Evolutionary conservation across 345 rosid species (phyloP).

Genomic region (Xanthoceras sorbifolium): DNA sequence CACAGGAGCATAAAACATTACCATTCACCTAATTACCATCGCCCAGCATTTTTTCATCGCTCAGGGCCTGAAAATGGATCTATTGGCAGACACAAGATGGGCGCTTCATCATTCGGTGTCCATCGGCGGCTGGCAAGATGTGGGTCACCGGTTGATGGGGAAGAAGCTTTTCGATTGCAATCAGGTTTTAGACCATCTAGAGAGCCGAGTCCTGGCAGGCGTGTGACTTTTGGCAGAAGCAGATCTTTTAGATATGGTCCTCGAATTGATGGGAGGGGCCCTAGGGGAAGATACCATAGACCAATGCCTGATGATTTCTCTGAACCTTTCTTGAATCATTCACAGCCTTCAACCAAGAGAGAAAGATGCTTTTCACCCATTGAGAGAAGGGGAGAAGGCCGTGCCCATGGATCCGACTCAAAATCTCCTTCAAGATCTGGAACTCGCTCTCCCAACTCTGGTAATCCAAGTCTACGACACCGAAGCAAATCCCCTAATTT

Average conservation of each 20-base stretch:
- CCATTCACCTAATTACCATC: conserved; percentile 13
- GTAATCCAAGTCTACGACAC: conserved; percentile 1
- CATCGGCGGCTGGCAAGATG: conserved; percentile 6
- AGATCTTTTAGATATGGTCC: conserved; percentile 19
- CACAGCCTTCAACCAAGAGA: conserved; percentile 12
- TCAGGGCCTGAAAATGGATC: conserved; percentile 1
- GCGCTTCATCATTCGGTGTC: conserved; percentile 6
- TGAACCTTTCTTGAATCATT: conserved; percentile 13
- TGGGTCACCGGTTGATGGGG: conserved; percentile 14
- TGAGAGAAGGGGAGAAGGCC: conserved; percentile 16
- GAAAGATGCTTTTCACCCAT: conserved; percentile 23
- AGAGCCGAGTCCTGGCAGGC: conserved; percentile 25
- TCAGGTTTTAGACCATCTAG: conserved; percentile 16
- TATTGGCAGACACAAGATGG: conserved; percentile 11
- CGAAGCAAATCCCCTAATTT: conserved; percentile 22
- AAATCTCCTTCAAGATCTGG: conserved; percentile 24
- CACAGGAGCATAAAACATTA: conserved; percentile 1
- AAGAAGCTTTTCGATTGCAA: conserved; percentile 14
- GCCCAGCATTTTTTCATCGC: background rate
- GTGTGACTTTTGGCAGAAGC: conserved; percentile 14
- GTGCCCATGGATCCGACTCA: background rate
- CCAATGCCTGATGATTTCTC: conserved; percentile 8
- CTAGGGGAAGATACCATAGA: conserved; percentile 13
- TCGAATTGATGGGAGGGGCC: conserved; percentile 6
- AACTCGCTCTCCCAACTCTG: conserved; percentile 7